Evolutionary conservation across 768 basidiomycete species (phyloP), one percentile per base, ranked within the genome.

Genomic region (Lactarius sp.): DNA sequence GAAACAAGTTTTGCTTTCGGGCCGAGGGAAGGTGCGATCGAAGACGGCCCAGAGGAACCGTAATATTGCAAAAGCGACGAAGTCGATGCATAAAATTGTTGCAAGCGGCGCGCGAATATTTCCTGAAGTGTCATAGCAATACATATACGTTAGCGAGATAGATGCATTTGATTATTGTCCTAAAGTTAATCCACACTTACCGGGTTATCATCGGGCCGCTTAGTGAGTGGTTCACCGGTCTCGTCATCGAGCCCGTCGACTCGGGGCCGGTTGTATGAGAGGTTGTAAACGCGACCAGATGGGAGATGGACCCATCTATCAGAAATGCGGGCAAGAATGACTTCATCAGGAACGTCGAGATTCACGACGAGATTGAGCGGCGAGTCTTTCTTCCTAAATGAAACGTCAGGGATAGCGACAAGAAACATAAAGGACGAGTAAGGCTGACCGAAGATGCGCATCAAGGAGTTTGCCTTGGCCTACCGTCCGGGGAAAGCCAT

Each of bases 401-500:
- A 49, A 16, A 1, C n/a, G 22, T 55, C 47, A 51, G 34, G 20
- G 5, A 59, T 51, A 13, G n/a, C 47, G 34, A 46, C 52, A 22
- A 13, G 37, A 1, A 44, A 6, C 8, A 3, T 9, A 34, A 31
- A 49, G 34, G 33, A 37, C 39, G 39, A 58, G 52, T 41, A 42
- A 47, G 36, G 73, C 83, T 44, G 67, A 89, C 88, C 80, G 80
- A 56, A 95, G 82, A 73, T 92, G 83, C 20, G 79, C 77, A 75
- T 95, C 89, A 9, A 96, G 80, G 51, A 93, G 78, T 72, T 84
- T 78, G 3, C 88, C 92, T 73, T 96, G 94, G n/a, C 80, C 83
- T 2, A 93, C 75, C 12, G 93, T 96, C 42, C 94, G 86, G 56
- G 94, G 94, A 70, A 96, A 95, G 34, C 94, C 94, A 68, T 96